These are phyloP conservation scores for Phytophthora melonis DNA, from an alignment of 352 stramenopile genomes.

Conservation along the genomic window DNA sequence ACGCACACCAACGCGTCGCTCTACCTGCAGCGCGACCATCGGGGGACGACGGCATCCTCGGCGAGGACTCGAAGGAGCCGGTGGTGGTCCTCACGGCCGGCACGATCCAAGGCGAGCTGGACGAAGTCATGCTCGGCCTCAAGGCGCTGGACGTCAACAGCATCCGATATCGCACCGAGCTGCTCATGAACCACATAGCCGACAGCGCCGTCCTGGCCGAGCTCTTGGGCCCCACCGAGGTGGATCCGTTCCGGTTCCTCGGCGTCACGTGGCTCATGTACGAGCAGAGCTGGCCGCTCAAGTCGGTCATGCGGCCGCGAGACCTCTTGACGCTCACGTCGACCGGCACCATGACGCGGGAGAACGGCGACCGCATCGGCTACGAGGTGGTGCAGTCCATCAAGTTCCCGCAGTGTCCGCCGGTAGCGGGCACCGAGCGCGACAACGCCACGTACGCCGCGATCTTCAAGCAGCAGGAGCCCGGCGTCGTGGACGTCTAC, in stretches of 20 bases:
- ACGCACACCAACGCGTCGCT: constrained; percentile 29
- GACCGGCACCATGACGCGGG: constrained; percentile 38
- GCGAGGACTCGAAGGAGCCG: constrained; percentile 27
- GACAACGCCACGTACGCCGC: constrained; percentile 29
- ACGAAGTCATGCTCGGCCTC: constrained; percentile 42
- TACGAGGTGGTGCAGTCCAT: constrained; percentile 62
- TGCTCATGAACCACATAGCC: constrained; percentile 17
- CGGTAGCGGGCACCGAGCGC: constrained; percentile 25
- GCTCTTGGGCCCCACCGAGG: constrained; percentile 32
- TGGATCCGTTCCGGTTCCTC: constrained; percentile 50
- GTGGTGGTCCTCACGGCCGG: constrained; percentile 26
- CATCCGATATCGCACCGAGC: constrained; percentile 33
- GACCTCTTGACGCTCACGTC: constrained; percentile 46
- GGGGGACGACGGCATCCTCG: constrained; percentile 9
- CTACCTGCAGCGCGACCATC: constrained; percentile 25
- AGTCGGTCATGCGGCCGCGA: constrained; percentile 38
- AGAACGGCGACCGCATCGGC: constrained; percentile 49
- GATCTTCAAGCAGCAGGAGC: constrained; percentile 38
- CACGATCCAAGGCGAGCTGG: constrained; percentile 31
- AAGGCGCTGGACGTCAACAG: constrained; percentile 20
- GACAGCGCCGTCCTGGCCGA: constrained; percentile 29
- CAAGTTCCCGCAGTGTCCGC: constrained; percentile 22
- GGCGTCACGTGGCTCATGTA: constrained; percentile 43
- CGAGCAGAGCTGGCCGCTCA: constrained; percentile 34
- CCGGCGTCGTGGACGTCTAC: constrained; percentile 31